Evolutionary conservation across 768 basidiomycete species (phyloP).

Genomic region (Asterophora parasitica): DNA sequence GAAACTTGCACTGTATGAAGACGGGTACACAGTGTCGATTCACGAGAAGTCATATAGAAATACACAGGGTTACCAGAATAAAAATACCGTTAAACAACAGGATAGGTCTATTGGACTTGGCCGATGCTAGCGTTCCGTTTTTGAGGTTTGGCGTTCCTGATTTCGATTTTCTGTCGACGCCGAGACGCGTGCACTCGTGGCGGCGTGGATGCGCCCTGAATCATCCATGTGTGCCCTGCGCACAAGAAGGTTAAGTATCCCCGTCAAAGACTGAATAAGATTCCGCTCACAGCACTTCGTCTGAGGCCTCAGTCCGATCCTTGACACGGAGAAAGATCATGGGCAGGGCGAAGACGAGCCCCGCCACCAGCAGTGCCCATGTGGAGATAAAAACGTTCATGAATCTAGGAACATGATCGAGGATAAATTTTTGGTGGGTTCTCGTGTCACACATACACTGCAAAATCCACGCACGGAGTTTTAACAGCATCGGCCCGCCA

Average conservation of each 20-base stretch:
- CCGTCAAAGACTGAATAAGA: not conserved
- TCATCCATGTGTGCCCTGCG: constrained; percentile 40
- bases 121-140: constrained; percentile 2
- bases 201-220: constrained; percentile 26
- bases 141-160: not conserved
- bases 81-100: not conserved
- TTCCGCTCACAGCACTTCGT: constrained; percentile 45
- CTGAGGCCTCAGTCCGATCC: constrained; percentile 48
- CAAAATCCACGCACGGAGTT: constrained; percentile 28
- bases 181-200: not conserved
- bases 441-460: not conserved
- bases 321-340: constrained; percentile 72
- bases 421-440: not conserved
- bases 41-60: not conserved
- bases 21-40: too few species aligned
- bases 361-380: constrained; percentile 64
- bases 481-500: constrained; percentile 67
- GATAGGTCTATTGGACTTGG: not conserved
- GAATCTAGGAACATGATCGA: constrained; percentile 31
- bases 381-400: constrained; percentile 73
- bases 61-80: not conserved
- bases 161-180: not conserved
- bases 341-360: constrained; percentile 62
- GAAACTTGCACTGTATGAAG: too few species aligned
- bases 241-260: not conserved